Evolutionary conservation across 2,329 filamentous ascomycete genomes (phyloP).

Genomic region (Arthrinium puccinioides): DNA sequence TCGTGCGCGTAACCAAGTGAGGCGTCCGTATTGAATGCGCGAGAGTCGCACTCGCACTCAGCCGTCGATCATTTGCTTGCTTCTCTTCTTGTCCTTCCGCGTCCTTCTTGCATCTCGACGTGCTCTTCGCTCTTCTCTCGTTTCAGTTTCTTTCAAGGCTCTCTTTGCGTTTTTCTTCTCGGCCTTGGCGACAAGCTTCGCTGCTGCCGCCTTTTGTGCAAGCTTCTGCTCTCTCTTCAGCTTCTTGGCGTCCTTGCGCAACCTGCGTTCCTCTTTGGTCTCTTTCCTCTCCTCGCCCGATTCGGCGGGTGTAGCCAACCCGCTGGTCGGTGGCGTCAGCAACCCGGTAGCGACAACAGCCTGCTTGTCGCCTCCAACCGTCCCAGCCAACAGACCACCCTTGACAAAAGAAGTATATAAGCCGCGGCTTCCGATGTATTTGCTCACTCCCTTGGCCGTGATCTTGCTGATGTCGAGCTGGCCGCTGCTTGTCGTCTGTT

Average conservation of each 20-base stretch:
- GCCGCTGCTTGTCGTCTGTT: slow-evolving; percentile 47
- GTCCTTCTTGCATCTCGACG: slow-evolving; percentile 36
- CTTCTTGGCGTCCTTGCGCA: slow-evolving; percentile 16
- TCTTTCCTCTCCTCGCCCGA: slow-evolving; percentile 21
- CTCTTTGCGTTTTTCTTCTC: slow-evolving; percentile 33
- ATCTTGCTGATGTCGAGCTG: slow-evolving; percentile 44
- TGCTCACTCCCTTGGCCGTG: slow-evolving; percentile 40
- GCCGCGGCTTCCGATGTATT: slow-evolving; percentile 53
- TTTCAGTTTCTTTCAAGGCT: slow-evolving; percentile 30
- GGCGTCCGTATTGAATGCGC: no score
- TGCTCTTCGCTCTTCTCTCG: slow-evolving; percentile 37
- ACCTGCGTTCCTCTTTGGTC: slow-evolving; percentile 26
- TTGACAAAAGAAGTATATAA: slow-evolving; percentile 81
- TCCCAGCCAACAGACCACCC: slow-evolving; percentile 71
- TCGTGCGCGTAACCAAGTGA: no score
- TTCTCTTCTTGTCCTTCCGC: slow-evolving; percentile 24
- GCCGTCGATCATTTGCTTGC: slow-evolving; percentile 7
- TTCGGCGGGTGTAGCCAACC: slow-evolving; percentile 16
- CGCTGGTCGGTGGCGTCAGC: slow-evolving; percentile 23
- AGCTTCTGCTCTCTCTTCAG: slow-evolving; percentile 15
- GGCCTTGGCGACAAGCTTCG: slow-evolving; percentile 16
- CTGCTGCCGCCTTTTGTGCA: slow-evolving; percentile 24
- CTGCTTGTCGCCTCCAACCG: slow-evolving; percentile 39
- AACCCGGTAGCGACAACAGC: slow-evolving; percentile 7
- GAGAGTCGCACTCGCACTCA: no score